A percentile compares a stretch with the other conserved stretches of the same genome.
phyloP scores from a whole-genome alignment of 2,329 filamentous ascomycete species.

The Colletotrichum falcatum region DNA sequence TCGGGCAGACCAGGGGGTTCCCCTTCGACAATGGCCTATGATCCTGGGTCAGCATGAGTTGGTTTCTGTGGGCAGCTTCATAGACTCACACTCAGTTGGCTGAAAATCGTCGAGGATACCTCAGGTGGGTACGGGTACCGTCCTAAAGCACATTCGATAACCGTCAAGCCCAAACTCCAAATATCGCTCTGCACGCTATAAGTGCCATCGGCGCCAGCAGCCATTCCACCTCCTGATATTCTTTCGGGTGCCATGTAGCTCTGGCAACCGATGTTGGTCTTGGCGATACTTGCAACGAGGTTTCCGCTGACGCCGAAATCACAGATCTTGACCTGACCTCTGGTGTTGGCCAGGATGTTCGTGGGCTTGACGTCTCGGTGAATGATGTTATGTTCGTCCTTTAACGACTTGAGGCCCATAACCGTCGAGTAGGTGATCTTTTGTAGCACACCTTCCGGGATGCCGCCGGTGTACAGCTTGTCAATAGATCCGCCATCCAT shows the following conservation, averaged over 20 bases:
- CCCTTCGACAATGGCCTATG: constrained; percentile 94
- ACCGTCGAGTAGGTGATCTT: constrained; percentile 93
- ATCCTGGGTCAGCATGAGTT: constrained; percentile 40
- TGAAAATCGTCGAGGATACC: constrained; percentile 98
- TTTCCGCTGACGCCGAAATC: constrained; percentile 99
- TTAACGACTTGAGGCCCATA: constrained; percentile 90
- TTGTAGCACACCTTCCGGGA: constrained; percentile 87
- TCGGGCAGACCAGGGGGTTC: constrained; percentile 90
- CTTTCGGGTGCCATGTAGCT: constrained; percentile 99
- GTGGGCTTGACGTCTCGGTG: constrained; percentile 98
- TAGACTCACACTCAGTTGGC: constrained; percentile 86
- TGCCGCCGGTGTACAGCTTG: constrained; percentile 90
- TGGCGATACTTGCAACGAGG: constrained; percentile 95
- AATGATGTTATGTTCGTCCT: constrained; percentile 99
- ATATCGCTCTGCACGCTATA: constrained; percentile 99
- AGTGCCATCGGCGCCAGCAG: constrained; percentile 81
- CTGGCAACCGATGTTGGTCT: constrained; percentile 98
- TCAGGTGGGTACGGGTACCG: constrained; percentile 97
- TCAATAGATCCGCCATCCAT: constrained; percentile 99
- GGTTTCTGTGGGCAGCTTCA: constrained; percentile 1
- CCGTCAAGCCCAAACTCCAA: constrained; percentile 93
- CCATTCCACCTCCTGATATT: constrained; percentile 87
- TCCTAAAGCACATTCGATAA: constrained; percentile 96
- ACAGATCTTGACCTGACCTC: constrained; percentile 96
- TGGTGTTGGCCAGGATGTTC: constrained; percentile 94